Evolutionary conservation across 495 filamentous ascomycete species (phyloP).

Genomic region (Lasiosphaeria miniovina): DNA sequence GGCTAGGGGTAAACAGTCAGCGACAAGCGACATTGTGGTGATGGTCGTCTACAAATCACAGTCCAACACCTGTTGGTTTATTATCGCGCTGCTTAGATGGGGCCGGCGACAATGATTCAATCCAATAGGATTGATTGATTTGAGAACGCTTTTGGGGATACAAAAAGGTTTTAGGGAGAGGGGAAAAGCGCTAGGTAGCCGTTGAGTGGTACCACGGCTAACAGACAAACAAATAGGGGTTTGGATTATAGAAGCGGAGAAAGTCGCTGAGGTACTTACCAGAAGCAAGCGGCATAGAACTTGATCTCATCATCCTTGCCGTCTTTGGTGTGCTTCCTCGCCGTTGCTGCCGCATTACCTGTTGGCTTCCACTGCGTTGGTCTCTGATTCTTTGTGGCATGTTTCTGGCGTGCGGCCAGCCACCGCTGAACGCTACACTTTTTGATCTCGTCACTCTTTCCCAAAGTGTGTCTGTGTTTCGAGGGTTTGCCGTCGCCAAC

Average conservation of each 20-base stretch:
- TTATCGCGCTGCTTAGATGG: no score
- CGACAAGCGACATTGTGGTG: no score
- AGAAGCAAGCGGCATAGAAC: slow-evolving; percentile 88
- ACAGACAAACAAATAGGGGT: slow-evolving; percentile 6
- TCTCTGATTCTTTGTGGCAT: slow-evolving; percentile 56
- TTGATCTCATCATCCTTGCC: slow-evolving; percentile 69
- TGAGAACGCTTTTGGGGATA: no score
- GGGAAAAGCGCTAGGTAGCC: no score
- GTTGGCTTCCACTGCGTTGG: slow-evolving; percentile 69
- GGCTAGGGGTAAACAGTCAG: slow-evolving; percentile 19
- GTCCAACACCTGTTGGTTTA: no score
- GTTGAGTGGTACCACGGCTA: not conserved
- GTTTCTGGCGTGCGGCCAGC: slow-evolving; percentile 64
- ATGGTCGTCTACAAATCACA: no score
- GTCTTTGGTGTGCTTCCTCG: slow-evolving; percentile 64
- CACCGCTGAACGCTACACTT: slow-evolving; percentile 75
- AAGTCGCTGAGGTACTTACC: slow-evolving; percentile 50
- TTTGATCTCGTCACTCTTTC: slow-evolving; percentile 81
- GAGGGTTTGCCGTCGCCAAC: slow-evolving; percentile 57
- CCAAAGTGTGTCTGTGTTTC: slow-evolving; percentile 68
- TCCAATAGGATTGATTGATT: no score
- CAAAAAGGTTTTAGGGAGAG: no score
- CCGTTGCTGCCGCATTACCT: slow-evolving; percentile 72
- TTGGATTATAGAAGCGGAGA: not conserved
- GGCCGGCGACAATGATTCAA: no score